phyloP scores from a whole-genome alignment of 2,329 filamentous ascomycete genomes.

The Colletotrichum sublineola region DNA sequence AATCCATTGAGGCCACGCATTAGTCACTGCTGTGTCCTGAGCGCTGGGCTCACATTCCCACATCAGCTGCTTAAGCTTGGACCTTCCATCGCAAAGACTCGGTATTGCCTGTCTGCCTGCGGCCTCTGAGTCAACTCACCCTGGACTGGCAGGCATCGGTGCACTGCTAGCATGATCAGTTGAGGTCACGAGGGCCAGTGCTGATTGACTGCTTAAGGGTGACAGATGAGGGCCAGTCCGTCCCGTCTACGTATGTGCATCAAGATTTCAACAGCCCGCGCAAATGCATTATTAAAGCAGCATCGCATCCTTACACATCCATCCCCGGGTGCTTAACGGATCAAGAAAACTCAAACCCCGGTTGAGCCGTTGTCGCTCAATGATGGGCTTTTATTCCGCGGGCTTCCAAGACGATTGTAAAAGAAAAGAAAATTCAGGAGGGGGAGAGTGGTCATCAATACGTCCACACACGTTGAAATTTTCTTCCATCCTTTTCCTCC shows the following conservation, averaged over 20 bases:
- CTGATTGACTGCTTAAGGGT: background rate
- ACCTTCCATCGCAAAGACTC: background rate
- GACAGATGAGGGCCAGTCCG: background rate
- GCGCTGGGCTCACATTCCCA: background rate
- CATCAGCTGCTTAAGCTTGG: constrained; percentile 14
- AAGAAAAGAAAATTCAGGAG: background rate
- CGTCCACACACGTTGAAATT: constrained; percentile 12
- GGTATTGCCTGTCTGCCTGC: background rate
- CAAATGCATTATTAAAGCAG: constrained; percentile 24
- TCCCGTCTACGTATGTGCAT: constrained; percentile 10
- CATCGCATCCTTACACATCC: constrained; percentile 2
- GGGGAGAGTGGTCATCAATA: constrained; percentile 17
- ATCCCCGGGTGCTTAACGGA: constrained; percentile 12
- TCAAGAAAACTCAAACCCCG: constrained; percentile 25
- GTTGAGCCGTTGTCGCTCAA: constrained; percentile 20
- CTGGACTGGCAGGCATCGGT: background rate
- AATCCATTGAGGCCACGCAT: background rate
- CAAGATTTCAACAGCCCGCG: constrained; percentile 1
- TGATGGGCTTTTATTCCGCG: constrained; percentile 21
- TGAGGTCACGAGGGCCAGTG: constrained; percentile 1
- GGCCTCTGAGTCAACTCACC: background rate
- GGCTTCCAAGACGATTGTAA: constrained; percentile 14
- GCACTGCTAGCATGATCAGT: background rate
- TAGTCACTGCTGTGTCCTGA: background rate
- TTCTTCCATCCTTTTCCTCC: constrained; percentile 17